Evolutionary conservation across 2,329 filamentous ascomycete genomes (phyloP).

Genomic region (Furcasterigmium sp.): DNA sequence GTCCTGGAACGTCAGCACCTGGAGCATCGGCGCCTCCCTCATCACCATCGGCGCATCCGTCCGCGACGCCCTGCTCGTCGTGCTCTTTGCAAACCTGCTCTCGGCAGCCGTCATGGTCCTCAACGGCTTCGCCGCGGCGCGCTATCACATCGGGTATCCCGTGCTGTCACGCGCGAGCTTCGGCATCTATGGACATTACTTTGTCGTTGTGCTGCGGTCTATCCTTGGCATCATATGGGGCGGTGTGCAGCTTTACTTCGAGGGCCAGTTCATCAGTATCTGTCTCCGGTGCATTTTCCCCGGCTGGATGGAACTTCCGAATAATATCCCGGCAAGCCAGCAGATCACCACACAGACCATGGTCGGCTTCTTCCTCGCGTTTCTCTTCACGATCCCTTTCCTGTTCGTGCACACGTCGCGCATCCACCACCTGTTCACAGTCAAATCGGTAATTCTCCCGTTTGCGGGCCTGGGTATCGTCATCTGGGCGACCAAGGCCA

Average conservation of each 20-base stretch:
- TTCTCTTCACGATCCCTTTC: slow-evolving; percentile 17
- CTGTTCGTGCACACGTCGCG: slow-evolving; percentile 17
- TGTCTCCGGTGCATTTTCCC: slow-evolving; percentile 19
- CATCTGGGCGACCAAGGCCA: too few species aligned
- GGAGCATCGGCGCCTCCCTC: too few species aligned
- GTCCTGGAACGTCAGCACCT: too few species aligned
- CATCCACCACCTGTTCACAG: slow-evolving; percentile 17
- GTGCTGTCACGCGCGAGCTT: slow-evolving; percentile 3
- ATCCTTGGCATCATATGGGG: slow-evolving; percentile 4
- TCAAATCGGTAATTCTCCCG: background rate
- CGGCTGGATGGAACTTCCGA: slow-evolving; percentile 16
- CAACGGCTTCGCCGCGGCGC: background rate
- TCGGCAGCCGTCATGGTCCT: background rate
- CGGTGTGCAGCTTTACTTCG: slow-evolving; percentile 3
- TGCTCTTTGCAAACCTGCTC: slow-evolving; percentile 2
- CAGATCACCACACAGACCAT: slow-evolving; percentile 18
- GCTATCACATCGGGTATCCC: background rate
- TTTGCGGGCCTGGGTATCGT: too few species aligned
- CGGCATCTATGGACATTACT: slow-evolving; percentile 4
- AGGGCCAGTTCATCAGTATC: slow-evolving; percentile 16
- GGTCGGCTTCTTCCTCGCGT: slow-evolving; percentile 18
- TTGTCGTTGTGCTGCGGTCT: slow-evolving; percentile 2
- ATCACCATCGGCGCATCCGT: too few species aligned
- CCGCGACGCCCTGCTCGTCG: background rate
- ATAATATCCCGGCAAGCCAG: slow-evolving; percentile 16